A percentile compares a stretch with the other conserved stretches of the same genome.
phyloP scores from a whole-genome alignment of 345 rosid genomes.

The Eucalyptus erythrocorys region DNA sequence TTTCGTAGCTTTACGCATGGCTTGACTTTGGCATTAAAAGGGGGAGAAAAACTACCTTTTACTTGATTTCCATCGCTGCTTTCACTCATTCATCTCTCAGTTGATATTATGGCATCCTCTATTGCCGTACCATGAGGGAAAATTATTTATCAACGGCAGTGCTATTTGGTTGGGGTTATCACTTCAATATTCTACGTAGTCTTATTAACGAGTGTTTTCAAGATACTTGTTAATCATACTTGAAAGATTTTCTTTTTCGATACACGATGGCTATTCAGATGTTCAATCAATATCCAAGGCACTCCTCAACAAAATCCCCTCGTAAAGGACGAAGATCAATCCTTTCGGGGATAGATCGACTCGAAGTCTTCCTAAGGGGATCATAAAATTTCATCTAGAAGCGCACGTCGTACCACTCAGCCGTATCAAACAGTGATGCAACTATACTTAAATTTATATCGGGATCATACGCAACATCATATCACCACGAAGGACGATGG shows the following conservation, averaged over 20 bases:
- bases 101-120: background rate
- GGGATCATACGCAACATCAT: background rate
- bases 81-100: background rate
- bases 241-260: background rate
- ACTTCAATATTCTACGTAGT: background rate
- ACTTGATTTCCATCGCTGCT: background rate
- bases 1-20: background rate
- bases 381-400: background rate
- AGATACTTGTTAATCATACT: background rate
- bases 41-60: background rate
- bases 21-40: background rate
- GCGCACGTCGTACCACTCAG: background rate
- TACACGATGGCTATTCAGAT: background rate
- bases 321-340: background rate
- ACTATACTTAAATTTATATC: background rate
- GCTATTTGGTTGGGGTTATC: background rate
- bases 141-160: background rate
- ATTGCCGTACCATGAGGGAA: background rate
- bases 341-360: background rate
- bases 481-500: background rate
- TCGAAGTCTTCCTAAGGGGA: background rate
- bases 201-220: background rate
- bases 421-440: background rate
- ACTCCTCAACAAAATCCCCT: background rate
- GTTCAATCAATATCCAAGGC: background rate